phyloP scores from a whole-genome alignment of 768 basidiomycete species.

The Pleurotus sapidus region DNA sequence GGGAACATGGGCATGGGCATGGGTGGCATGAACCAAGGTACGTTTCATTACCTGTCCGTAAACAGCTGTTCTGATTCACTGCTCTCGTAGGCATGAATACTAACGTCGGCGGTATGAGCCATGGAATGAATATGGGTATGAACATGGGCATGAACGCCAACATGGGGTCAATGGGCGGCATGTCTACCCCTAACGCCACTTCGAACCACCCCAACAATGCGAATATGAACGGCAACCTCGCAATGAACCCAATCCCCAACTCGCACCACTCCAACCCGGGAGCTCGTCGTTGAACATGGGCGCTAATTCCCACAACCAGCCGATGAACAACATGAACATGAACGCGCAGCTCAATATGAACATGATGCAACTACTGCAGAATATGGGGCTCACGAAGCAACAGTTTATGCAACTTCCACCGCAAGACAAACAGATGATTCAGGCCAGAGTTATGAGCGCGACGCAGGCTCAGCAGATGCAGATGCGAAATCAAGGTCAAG shows the following conservation, averaged over 20 bases:
- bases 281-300: background rate
- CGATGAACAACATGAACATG: background rate
- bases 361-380: background rate
- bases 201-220: background rate
- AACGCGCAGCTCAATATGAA: conserved; percentile 1
- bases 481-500: conserved; percentile 10
- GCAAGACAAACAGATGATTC: conserved; percentile 10
- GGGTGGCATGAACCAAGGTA: background rate
- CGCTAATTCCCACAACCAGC: background rate
- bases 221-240: background rate
- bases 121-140: conserved; percentile 3
- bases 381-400: conserved; percentile 7
- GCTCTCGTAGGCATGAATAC: background rate
- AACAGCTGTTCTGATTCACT: background rate
- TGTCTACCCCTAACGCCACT: background rate
- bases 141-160: conserved; percentile 1
- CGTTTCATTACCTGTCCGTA: background rate
- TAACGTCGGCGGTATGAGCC: background rate
- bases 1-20: conserved; percentile 2
- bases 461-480: conserved; percentile 12
- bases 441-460: conserved; percentile 8
- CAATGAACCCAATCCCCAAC: background rate
- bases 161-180: background rate
- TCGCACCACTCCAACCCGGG: background rate
- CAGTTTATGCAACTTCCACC: conserved; percentile 8